Base-by-base conservation (phyloP, 495 filamentous ascomycete species). In the Achaetomiella virescens region DNA sequence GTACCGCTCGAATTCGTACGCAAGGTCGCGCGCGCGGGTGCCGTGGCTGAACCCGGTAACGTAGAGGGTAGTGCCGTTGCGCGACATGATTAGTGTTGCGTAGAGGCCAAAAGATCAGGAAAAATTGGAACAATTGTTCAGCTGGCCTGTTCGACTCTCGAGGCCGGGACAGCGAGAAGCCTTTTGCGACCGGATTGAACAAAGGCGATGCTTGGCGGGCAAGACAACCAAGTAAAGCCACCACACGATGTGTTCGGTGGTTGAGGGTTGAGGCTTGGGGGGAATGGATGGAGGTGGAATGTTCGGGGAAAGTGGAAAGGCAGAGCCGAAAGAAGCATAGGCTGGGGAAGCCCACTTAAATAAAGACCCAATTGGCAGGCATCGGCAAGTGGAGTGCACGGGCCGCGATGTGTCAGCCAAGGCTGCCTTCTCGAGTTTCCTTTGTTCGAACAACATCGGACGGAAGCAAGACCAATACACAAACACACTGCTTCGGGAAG, bases 1-100 rank as follows among this genome's bases (percentile, higher is more conserved):
- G 69, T 75, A 98, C 95, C 92, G 70, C 88, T 96, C 91, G 88
- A 97, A 97, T 82, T 99, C 93, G 88, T 96, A 97, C 79, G 93
- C 93, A 74, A 99, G 90, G 78, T 99, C 93, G 82, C 95, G 90
- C 71, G 93, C 93, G 79, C 93, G 91, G 71, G 93, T 99, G 68
- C 93, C 95, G 73, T 96, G 92, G 79, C 92, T 93, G 75, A 99
- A 99, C 79, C 93, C 93, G 66, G 78, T 79, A 63, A 97, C 93
- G 80, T 98, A 98, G 54, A 98, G 90, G 29, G 93, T 98, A 40
- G 91, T 96, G 52, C 87, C 84, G 66, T 88, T 84, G 62, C 91
- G 89, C 81, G 91, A 96, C 91, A 96, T 97, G 63, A 60, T 78
- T 2, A 21, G 8, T 31, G 38, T 45, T 52, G 14, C n/a, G 24